phyloP scores from a whole-genome alignment of 331 rosid species.

The Rhamnella rubrinervis region DNA sequence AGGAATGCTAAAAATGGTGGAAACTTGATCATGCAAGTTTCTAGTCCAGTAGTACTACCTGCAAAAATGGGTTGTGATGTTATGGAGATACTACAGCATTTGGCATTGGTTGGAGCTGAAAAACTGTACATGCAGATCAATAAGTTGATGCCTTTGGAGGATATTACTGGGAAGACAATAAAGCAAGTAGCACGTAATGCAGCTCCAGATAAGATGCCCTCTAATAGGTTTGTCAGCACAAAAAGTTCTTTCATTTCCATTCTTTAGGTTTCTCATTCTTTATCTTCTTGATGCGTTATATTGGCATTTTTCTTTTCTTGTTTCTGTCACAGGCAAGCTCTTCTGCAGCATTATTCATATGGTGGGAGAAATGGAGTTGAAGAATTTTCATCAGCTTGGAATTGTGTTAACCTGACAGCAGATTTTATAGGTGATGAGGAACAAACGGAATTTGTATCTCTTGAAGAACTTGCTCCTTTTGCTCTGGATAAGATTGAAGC shows the following conservation, averaged over 20 bases:
- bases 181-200: slow-evolving; percentile 33
- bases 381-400: slow-evolving; percentile 30
- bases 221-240: slow-evolving; percentile 44
- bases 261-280: neutral
- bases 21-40: slow-evolving; percentile 62
- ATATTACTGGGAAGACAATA: slow-evolving; percentile 69
- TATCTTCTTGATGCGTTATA: neutral
- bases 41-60: slow-evolving; percentile 64
- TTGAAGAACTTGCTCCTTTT: slow-evolving; percentile 49
- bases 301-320: slow-evolving; percentile 21
- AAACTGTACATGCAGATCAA: slow-evolving; percentile 32
- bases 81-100: slow-evolving; percentile 52
- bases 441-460: slow-evolving; percentile 31
- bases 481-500: slow-evolving; percentile 50
- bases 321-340: slow-evolving; percentile 42
- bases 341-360: slow-evolving; percentile 23
- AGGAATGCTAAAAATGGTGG: slow-evolving; percentile 51
- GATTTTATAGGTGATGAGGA: slow-evolving; percentile 25
- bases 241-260: neutral
- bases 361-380: slow-evolving; percentile 25
- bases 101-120: slow-evolving; percentile 55
- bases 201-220: slow-evolving; percentile 9
- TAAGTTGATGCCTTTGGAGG: slow-evolving; percentile 57
- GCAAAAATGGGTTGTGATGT: slow-evolving; percentile 59
- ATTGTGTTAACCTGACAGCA: slow-evolving; percentile 3